phyloP scores from a whole-genome alignment of 2,329 filamentous ascomycete genomes.

The Colletotrichum chlorophyti region DNA sequence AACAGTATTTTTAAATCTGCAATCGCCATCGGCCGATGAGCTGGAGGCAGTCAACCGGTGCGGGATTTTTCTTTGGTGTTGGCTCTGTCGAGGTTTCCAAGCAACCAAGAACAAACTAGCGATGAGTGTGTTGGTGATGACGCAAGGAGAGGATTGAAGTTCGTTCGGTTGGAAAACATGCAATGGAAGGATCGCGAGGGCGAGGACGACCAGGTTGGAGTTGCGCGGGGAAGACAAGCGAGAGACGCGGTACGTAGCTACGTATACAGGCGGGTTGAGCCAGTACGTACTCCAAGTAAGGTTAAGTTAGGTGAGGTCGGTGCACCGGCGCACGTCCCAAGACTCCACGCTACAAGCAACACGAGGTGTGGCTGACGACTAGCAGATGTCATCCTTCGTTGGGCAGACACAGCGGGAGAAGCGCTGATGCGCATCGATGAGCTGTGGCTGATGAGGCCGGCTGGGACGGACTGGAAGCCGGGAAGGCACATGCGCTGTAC shows the following conservation, averaged over 20 bases:
- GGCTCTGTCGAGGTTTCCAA: too few relatives aligned
- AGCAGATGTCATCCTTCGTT: neutral
- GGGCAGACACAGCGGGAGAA: neutral
- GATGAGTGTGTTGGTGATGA: too few relatives aligned
- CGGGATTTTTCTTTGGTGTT: too few relatives aligned
- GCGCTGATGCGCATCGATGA: neutral
- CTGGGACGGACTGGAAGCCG: neutral
- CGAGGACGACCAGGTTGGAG: neutral
- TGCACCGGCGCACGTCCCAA: neutral
- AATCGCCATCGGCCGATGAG: too few relatives aligned
- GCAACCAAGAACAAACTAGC: too few relatives aligned
- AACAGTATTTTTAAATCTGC: too few relatives aligned
- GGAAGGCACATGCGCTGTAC: neutral
- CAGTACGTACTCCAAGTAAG: neutral
- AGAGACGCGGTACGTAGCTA: neutral
- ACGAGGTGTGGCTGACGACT: neutral
- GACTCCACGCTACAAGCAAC: neutral
- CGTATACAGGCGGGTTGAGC: too few relatives aligned
- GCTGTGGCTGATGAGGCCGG: neutral
- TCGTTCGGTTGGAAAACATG: neutral
- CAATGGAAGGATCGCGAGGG: neutral
- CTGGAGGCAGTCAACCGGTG: too few relatives aligned
- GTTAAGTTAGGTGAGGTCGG: neutral
- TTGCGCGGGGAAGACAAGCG: neutral
- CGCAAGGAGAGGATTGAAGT: too few relatives aligned